Percentiles rank a stretch among this genome's conserved stretches.
Conservation (phyloP, 2,329 filamentous ascomycete genomes). For the Nemania sp. region DNA sequence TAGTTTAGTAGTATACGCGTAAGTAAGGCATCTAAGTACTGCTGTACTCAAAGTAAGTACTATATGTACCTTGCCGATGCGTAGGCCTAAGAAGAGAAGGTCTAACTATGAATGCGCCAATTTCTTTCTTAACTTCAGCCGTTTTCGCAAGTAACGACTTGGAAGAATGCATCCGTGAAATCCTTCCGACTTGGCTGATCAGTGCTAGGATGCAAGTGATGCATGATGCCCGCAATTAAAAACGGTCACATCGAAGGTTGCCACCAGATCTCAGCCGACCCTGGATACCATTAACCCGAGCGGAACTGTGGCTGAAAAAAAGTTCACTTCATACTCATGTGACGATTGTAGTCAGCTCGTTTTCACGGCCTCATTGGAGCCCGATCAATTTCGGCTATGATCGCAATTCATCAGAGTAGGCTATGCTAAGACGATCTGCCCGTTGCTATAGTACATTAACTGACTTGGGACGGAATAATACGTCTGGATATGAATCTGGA, state of each 20-base stretch:
- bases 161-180: conserved; percentile 23
- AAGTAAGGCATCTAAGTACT: too few relatives aligned
- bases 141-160: conserved; percentile 5
- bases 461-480: conserved; percentile 5
- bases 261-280: conserved; percentile 20
- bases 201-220: conserved; percentile 20
- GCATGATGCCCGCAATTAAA: conserved; percentile 17
- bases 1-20: too few relatives aligned
- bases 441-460: conserved; percentile 16
- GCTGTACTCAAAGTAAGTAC: too few relatives aligned
- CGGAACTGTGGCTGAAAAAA: conserved; percentile 21
- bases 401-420: conserved; percentile 14
- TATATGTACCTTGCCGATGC: too few relatives aligned
- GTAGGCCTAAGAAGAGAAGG: conserved; percentile 10
- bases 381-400: conserved; percentile 25
- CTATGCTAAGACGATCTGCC: conserved; percentile 24
- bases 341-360: conserved; percentile 36
- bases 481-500: conserved; percentile 6
- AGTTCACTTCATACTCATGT: conserved; percentile 41
- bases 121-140: conserved; percentile 24
- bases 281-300: conserved; percentile 32
- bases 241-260: conserved; percentile 13
- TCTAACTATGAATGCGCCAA: conserved; percentile 23
- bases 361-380: conserved; percentile 36
- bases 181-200: conserved; percentile 30